Base-by-base conservation (phyloP, 140 eudicot species). In the Anethum foeniculum region DNA sequence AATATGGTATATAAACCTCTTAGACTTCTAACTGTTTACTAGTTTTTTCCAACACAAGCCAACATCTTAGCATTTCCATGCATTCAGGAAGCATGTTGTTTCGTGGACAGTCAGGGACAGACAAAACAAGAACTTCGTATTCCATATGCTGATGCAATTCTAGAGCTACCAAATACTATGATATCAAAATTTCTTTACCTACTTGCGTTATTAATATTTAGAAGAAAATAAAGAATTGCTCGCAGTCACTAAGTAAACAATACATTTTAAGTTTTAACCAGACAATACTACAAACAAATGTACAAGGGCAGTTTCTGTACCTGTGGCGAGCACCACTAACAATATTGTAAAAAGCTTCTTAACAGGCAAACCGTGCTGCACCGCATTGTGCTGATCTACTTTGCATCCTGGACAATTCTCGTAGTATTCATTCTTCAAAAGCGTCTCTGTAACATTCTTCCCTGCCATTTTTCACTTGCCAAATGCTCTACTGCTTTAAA, bases 391-490 rank as follows among this genome's bases (percentile, higher is more conserved):
- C 84, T 34, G 82, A 62, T 93, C 97, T 75, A 93, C 83, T 54
- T 75, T 25, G 82, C 98, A 93, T 21, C 98, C 98, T 0, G 97
- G 91, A 84, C 98, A 93, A 6, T 51, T 82, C 76, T 88, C 89
- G 28, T 85, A 44, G 83, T 82, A 91, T 23, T 81, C 77, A 28
- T 86, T 86, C 32, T 85, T 81, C 82, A 92, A 77, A 64, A 92
- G 80, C 47, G 86, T 77, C 83, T 82, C 84, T 67, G 75, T 83
- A 15, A 27, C 25, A 15, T 77, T 76, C 72, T 81, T 75, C 88
- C 9, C 41, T 43, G 62, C 67, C 86, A 76, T 69, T 69, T 21
- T 34, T 2, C 0, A 46, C 5, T 16, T 6, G 16, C 48, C 76
- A 21, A 8, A 18, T 38, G 43, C 43, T 39, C 43, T 39, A 39